Evolutionary conservation across 768 basidiomycete genomes (phyloP), one percentile per base, ranked within the genome.

Genomic region (Lentinula sp.): DNA sequence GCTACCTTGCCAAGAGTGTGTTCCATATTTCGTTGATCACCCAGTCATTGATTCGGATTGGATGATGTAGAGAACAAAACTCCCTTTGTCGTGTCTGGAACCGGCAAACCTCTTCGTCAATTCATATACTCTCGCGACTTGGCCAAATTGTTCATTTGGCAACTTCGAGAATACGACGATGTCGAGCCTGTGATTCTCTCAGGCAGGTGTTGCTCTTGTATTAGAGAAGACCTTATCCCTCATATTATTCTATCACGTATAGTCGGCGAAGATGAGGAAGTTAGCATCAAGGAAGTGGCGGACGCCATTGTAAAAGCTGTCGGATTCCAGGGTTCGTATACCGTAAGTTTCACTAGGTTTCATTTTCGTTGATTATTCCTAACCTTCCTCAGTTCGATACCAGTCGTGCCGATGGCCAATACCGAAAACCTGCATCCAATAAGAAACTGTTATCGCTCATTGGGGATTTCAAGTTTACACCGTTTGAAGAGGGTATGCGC

Each of bases 101-200:
- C 92, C 0, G 95, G 95, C 37, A 93, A 89, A 66, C 95, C 95
- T 6, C 82, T 97, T 39, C 85, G 95, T n/a, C 95, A 98, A 72
- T 98, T 98, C 72, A 95, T 97, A 73, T 98, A 94, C 76, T 97
- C 95, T n/a, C 80, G 85, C 53, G 95, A 98, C 74, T 86, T 98
- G 53, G 95, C 95, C 48, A 96, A 93, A 73, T 79, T 96, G 60
- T 96, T 97, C 79, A 90, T 97, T 70, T 95, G 92, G 93, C 85
- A 86, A 80, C 74, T 95, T 64, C 80, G 91, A 49, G 90, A 96
- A 69, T 97, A 98, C 71, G 83, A 95, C 57, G 88, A 92, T 66
- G 89, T 96, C 55, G 94, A 96, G 66, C 95, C 95, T 5, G 76
- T 98, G 71, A 98, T 97, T 67, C 81, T 98, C 16, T 95, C 93